phyloP scores from a whole-genome alignment of 257 asterid genomes.

The Catharanthus roseus region DNA sequence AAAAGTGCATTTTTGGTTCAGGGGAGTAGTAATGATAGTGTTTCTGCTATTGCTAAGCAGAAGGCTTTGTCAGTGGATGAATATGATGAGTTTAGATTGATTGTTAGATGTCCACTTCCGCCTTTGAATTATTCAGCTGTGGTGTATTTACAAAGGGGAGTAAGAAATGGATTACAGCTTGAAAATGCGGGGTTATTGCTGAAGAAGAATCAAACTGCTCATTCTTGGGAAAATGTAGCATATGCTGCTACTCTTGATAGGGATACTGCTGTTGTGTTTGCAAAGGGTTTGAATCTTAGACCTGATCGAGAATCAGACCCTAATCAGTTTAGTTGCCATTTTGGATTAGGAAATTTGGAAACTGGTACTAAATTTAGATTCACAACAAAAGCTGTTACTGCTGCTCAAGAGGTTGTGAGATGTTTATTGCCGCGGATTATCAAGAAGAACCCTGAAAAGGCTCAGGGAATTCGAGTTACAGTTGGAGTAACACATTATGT shows the following conservation, averaged over 20 bases:
- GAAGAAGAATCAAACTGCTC: slow-evolving; percentile 32
- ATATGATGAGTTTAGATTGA: slow-evolving; percentile 55
- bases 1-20: not conserved
- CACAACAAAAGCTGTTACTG: slow-evolving; percentile 62
- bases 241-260: slow-evolving; percentile 76
- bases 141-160: slow-evolving; percentile 34
- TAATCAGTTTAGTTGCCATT: slow-evolving; percentile 66
- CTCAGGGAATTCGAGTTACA: slow-evolving; percentile 52
- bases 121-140: slow-evolving; percentile 43
- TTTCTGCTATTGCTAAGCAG: slow-evolving; percentile 20
- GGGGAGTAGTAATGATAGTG: not conserved
- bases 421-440: slow-evolving; percentile 61
- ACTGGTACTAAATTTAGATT: slow-evolving; percentile 24
- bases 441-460: slow-evolving; percentile 32
- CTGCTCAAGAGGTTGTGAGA: slow-evolving; percentile 91
- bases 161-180: slow-evolving; percentile 20
- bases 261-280: slow-evolving; percentile 64
- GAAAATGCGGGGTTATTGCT: slow-evolving; percentile 14
- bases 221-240: slow-evolving; percentile 63
- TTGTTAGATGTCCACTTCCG: slow-evolving; percentile 77
- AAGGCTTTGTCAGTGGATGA: slow-evolving; percentile 58
- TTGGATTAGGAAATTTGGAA: slow-evolving; percentile 42
- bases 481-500: slow-evolving; percentile 37
- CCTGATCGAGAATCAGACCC: slow-evolving; percentile 61
- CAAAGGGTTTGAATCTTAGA: slow-evolving; percentile 86